Conservation (phyloP, 169 alveolate genomes). For the Plasmodium knowlesi region DNA sequence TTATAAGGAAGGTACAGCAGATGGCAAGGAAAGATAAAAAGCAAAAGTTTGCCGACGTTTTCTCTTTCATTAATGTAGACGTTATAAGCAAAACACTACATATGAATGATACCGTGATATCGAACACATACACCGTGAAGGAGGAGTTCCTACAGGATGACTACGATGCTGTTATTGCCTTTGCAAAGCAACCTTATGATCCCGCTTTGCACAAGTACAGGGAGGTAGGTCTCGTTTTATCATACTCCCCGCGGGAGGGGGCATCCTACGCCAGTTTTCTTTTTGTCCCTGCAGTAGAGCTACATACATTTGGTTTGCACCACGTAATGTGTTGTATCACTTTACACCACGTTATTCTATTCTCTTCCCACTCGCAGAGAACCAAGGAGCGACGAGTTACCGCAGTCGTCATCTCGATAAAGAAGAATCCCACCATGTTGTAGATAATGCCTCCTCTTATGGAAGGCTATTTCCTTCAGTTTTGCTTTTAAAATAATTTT, state of each 20-base stretch:
- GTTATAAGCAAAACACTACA: slow-evolving; percentile 11
- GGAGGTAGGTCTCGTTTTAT: slow-evolving; percentile 2
- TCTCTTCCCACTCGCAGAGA: slow-evolving; percentile 9
- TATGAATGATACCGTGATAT: slow-evolving; percentile 27
- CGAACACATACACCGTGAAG: slow-evolving; percentile 3
- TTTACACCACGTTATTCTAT: background rate
- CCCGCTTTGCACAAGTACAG: background rate
- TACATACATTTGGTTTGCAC: background rate
- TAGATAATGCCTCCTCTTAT: background rate
- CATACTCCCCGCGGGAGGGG: background rate
- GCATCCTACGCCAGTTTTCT: background rate
- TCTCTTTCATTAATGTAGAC: background rate
- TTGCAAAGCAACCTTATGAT: slow-evolving; percentile 22
- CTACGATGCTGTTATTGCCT: slow-evolving; percentile 5
- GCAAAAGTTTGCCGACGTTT: background rate
- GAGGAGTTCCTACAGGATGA: slow-evolving; percentile 27
- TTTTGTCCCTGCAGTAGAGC: background rate
- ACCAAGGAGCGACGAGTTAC: slow-evolving; percentile 47
- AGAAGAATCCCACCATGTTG: background rate
- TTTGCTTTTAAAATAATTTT: background rate
- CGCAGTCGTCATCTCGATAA: slow-evolving; percentile 14
- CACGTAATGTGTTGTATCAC: background rate
- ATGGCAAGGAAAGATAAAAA: background rate
- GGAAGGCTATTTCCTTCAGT: background rate
- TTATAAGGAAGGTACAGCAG: slow-evolving; percentile 6